phyloP scores from a whole-genome alignment of 441 rosid species.

The Croton laevigatus region DNA sequence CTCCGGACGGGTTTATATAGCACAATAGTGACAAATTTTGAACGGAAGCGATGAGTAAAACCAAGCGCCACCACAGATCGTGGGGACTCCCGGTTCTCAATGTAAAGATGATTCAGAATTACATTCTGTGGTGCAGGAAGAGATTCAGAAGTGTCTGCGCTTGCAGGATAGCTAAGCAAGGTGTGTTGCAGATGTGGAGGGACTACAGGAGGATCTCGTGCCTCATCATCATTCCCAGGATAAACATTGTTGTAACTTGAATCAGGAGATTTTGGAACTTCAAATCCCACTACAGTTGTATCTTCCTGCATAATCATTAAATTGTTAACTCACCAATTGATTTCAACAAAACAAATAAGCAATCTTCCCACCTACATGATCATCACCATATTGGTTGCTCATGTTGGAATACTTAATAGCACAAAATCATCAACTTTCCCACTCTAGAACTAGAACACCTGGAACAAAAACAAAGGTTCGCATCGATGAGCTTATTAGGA shows the following conservation, averaged over 20 bases:
- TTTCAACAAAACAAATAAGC: conserved; percentile 7
- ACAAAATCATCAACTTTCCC: conserved; percentile 33
- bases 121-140: conserved; percentile 59
- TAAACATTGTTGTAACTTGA: conserved; percentile 79
- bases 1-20: conserved; percentile 89
- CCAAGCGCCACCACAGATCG: conserved; percentile 92
- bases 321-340: conserved; percentile 13
- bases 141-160: conserved; percentile 42
- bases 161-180: conserved; percentile 51
- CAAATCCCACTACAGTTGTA: conserved; percentile 77
- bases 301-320: conserved; percentile 51
- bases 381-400: conserved; percentile 53
- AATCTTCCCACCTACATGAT: conserved; percentile 47
- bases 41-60: conserved; percentile 77
- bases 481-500: conserved; percentile 20
- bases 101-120: conserved; percentile 84
- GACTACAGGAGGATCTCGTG: conserved; percentile 76
- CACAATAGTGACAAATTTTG: conserved; percentile 88
- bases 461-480: conserved; percentile 21
- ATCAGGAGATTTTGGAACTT: conserved; percentile 83
- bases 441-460: conserved; percentile 24
- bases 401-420: conserved; percentile 40
- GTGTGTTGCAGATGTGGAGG: conserved; percentile 79
- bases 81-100: conserved; percentile 78
- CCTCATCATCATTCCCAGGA: conserved; percentile 63